Evolutionary conservation across 306 rosid species (phyloP).

Genomic region (Lathyrus oleraceus): DNA sequence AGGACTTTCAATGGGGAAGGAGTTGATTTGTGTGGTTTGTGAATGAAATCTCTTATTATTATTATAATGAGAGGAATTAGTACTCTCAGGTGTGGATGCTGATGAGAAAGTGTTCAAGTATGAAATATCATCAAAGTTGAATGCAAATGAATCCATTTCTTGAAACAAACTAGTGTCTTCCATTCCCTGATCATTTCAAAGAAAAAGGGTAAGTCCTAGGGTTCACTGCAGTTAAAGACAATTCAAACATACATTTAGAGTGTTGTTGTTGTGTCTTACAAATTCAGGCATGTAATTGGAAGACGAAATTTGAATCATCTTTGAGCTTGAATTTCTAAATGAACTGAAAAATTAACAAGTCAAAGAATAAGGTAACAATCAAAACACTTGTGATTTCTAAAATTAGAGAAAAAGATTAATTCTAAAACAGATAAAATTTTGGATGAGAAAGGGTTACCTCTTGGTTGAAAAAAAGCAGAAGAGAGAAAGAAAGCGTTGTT

Average conservation of each 20-base stretch:
- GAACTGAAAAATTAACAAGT: slow-evolving; percentile 13
- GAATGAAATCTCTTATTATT: slow-evolving; percentile 24
- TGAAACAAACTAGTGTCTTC: slow-evolving; percentile 36
- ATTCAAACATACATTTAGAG: background rate
- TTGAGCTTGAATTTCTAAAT: background rate
- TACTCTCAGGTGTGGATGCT: slow-evolving; percentile 24
- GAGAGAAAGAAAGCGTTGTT: slow-evolving; percentile 1
- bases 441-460: slow-evolving; percentile 17
- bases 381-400: background rate
- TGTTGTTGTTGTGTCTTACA: slow-evolving; percentile 32
- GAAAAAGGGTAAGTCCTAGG: background rate
- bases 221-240: too few species aligned
- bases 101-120: slow-evolving; percentile 29
- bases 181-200: slow-evolving; percentile 29
- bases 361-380: background rate
- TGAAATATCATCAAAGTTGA: slow-evolving; percentile 35
- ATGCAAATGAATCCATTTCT: slow-evolving; percentile 27
- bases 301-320: slow-evolving; percentile 36
- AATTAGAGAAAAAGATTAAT: background rate
- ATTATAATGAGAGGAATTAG: slow-evolving; percentile 13
- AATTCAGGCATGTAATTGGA: slow-evolving; percentile 34
- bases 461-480: slow-evolving; percentile 2
- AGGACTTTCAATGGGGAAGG: slow-evolving; percentile 12
- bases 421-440: background rate
- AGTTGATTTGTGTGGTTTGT: slow-evolving; percentile 4